Evolutionary conservation across 1,284 basidiomycete species (phyloP).

Genomic region (Pseudozyma flocculosa): DNA sequence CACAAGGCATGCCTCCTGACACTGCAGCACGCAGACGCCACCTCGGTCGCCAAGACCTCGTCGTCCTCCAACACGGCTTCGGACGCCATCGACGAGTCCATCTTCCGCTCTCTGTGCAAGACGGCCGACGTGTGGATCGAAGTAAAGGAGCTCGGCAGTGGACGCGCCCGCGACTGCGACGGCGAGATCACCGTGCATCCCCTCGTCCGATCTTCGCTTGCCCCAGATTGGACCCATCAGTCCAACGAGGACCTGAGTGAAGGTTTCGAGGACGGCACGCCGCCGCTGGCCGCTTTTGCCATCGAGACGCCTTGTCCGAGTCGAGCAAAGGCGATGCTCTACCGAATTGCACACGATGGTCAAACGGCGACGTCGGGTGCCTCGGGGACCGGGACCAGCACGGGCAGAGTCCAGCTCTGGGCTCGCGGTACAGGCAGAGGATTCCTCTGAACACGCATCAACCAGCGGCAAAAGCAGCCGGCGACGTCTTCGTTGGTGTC

Average conservation of each 20-base stretch:
- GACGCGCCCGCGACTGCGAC: slow-evolving; percentile 39
- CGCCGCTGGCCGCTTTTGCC: slow-evolving; percentile 24
- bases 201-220: slow-evolving; percentile 20
- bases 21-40: slow-evolving; percentile 34
- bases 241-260: too few relatives aligned
- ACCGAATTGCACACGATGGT: slow-evolving; percentile 33
- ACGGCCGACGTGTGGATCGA: slow-evolving; percentile 38
- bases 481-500: too few relatives aligned
- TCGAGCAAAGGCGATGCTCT: slow-evolving; percentile 26
- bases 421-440: slow-evolving; percentile 33
- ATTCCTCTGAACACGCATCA: slow-evolving; percentile 15
- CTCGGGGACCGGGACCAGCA: slow-evolving; percentile 13
- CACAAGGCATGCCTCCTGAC: slow-evolving; percentile 24
- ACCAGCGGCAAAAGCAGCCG: slow-evolving; percentile 7
- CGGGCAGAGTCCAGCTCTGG: slow-evolving; percentile 32
- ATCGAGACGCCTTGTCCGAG: slow-evolving; percentile 34
- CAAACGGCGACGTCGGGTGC: slow-evolving; percentile 29
- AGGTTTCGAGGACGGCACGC: slow-evolving; percentile 2
- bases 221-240: too few relatives aligned
- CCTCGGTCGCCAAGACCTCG: slow-evolving; percentile 18
- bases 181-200: slow-evolving; percentile 41
- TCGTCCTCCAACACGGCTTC: slow-evolving; percentile 13
- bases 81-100: slow-evolving; percentile 21
- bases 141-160: slow-evolving; percentile 37
- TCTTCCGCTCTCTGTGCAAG: slow-evolving; percentile 14